Conservation (phyloP, 331 rosid species). For the Rosa hybrid region DNA sequence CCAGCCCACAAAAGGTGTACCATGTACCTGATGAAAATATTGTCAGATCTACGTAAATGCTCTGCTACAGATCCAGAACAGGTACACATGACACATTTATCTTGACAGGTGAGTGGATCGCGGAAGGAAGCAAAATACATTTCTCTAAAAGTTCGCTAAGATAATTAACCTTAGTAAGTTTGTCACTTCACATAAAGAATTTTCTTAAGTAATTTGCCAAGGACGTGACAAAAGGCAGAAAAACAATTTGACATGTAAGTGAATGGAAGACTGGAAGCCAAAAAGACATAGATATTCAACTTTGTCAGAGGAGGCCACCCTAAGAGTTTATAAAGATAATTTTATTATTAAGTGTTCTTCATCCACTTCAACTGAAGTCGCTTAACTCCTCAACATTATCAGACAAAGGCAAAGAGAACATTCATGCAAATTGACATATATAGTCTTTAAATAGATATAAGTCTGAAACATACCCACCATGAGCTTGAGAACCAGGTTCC, state of each 20-base stretch:
- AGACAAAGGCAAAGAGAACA: no score
- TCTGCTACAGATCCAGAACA: neutral
- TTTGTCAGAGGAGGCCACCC: neutral
- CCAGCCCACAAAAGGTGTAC: slow-evolving; percentile 94
- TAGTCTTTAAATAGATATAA: no score
- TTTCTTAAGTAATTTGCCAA: neutral
- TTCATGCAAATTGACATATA: no score
- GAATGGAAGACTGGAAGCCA: neutral
- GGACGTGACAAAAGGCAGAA: neutral
- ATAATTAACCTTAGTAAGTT: neutral
- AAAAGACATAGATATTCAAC: neutral
- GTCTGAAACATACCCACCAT: no score
- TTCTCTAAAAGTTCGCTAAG: neutral
- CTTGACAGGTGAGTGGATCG: no score
- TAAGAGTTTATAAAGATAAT: neutral
- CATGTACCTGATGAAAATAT: slow-evolving; percentile 61
- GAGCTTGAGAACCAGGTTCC: no score
- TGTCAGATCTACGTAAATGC: slow-evolving; percentile 18
- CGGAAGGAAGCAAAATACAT: neutral
- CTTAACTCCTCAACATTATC: no score
- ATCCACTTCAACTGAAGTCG: neutral
- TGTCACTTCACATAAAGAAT: neutral
- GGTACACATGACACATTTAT: no score
- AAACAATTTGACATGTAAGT: no score
- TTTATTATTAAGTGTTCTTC: neutral